Conservation (phyloP, 208 protist species). For the Borovskyia barvae region DNA sequence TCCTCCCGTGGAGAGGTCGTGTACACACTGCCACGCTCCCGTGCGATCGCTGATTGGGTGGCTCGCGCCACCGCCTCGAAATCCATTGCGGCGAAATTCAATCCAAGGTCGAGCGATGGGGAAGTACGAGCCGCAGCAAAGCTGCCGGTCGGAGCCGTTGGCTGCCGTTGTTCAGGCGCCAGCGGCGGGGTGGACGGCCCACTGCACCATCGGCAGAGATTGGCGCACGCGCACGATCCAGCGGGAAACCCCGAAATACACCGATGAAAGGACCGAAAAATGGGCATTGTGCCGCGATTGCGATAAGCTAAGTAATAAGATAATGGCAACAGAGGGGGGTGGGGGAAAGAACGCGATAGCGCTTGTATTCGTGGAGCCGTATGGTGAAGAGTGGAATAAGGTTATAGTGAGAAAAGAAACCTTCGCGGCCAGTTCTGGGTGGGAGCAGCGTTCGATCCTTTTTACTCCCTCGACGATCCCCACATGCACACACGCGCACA, state of each 20-base stretch:
- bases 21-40: conserved; percentile 6
- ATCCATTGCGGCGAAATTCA: conserved; percentile 64
- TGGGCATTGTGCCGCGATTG: conserved; percentile 1
- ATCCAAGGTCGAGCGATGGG: conserved; percentile 26
- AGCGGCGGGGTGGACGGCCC: background rate
- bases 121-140: background rate
- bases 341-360: no score
- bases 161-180: background rate
- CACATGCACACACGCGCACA: no score
- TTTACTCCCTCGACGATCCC: no score
- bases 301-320: no score
- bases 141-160: background rate
- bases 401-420: no score
- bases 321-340: no score
- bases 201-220: conserved; percentile 17
- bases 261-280: background rate
- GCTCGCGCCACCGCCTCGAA: conserved; percentile 42
- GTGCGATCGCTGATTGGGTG: conserved; percentile 34
- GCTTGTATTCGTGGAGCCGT: no score
- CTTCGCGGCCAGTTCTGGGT: no score
- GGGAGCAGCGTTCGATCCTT: no score
- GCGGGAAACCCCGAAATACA: conserved; percentile 3
- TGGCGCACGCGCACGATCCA: background rate
- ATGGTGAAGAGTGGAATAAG: no score
- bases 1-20: conserved; percentile 4